Evolutionary conservation across 225 moss, liverwort and hornwort genomes (phyloP), one percentile per base, ranked within the genome.

Genomic region (Physcomitrellopsis africana): DNA sequence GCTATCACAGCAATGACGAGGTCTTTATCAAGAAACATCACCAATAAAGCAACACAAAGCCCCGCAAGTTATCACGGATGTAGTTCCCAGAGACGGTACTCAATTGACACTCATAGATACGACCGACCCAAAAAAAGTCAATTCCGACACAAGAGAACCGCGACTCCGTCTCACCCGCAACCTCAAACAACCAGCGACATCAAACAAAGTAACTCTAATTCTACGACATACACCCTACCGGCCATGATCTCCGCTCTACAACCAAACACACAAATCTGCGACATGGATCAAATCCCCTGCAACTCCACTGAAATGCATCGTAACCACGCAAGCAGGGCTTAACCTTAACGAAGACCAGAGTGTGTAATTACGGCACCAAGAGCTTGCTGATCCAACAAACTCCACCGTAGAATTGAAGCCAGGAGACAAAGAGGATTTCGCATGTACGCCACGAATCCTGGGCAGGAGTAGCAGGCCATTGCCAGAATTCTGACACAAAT

Each of bases 401-500:
- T 63, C 72, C 42, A 32, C 3, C 51, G 17, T 66, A 14, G 67
- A 73, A 65, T 20, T 9, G 56, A 62, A 53, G 16, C 23, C 46
- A 75, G 51, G 9, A 29, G 61, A 9, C 52, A 27, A 18, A 37
- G 27, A 11, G 32, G 55, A 65, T 57, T 8, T 43, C 32, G 5
- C 59, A 16, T 51, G 47, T 27, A 51, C 13, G 67, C 51, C 62
- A 47, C 55, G 15, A 68, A 74, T 79, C 29, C 51, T 68, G 53
- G 55, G 53, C 68, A 67, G 67, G 67, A 67, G 23, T 63, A 55
- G 69, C 67, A 32, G 63, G 62, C 12, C 10, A 26, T n/a, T 41
- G 47, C 42, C 62, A 65, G 13, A 23, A 26, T 70, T 41, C 65
- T 70, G 78, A 78, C 78, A 82, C 60, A 60, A 65, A 70, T 45